Base-by-base conservation (phyloP, 768 basidiomycete genomes). In the Asterophora lycoperdoides region DNA sequence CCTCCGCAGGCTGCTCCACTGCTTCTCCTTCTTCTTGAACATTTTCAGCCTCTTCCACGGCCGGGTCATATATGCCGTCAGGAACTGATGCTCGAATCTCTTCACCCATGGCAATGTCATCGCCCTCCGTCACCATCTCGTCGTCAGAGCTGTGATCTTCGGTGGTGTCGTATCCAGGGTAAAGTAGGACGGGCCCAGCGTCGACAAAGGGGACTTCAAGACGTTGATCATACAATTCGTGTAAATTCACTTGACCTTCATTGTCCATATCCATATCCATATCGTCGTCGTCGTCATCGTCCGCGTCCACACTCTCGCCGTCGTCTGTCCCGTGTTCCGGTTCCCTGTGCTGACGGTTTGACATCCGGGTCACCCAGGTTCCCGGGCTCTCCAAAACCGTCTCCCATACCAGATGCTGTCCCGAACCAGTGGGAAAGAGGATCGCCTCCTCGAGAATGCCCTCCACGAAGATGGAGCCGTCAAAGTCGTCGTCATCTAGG, bases 401-500 rank as follows among this genome's bases (percentile, higher is more conserved):
- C 35, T 62, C 57, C 70, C 69, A 70, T 45, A 15, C 51, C 47
- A 8, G 35, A 43, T 23, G 19, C 18, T 13, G 14, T 42, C 14
- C 42, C 23, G 11, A 41, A 9, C 43, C 34, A 8, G n/a, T n/a
- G n/a, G 62, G 59, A 41, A 62, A 69, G 5, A 65, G 10, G 0
- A 66, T 35, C 0, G 57, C 64, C 32, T 72, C 70, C 41, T 70
- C 69, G 14, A 69, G 48, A 3, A 69, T 20, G 1, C 53, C 64
- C 36, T 66, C 64, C 2, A 68, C 57, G 45, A 73, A 72, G 15
- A 26, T 30, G 2, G 65, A 56, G 0, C 71, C 72, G 48, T 74
- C 68, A 0, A 53, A 29, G 50, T 73, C 71, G 17, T 67, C 66
- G 15, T 54, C 58, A 11, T 69, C 69, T 11, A 74, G 60, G 26